phyloP scores from a whole-genome alignment of 805 yeast species.

The Barnettozyma vustinii region DNA sequence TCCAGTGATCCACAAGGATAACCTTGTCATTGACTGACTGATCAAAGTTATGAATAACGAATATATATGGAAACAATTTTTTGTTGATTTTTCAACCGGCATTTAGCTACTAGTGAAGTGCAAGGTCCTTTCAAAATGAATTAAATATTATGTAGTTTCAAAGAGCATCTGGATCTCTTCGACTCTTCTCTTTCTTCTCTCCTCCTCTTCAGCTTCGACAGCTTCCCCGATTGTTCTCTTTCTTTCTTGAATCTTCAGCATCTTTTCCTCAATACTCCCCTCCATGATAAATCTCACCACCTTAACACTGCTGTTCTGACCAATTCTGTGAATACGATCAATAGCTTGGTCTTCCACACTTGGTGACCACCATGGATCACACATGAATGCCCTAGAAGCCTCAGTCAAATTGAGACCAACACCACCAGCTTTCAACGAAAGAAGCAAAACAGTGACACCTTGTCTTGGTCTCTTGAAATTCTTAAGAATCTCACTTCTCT shows the following conservation, averaged over 20 bases:
- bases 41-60: neutral
- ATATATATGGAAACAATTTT: too few species aligned
- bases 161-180: conserved; percentile 70
- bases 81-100: neutral
- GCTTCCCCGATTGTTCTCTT: conserved; percentile 80
- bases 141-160: conserved; percentile 28
- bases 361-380: conserved; percentile 98
- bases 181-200: conserved; percentile 59
- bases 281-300: conserved; percentile 78
- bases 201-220: conserved; percentile 70
- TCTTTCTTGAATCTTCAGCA: conserved; percentile 81
- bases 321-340: conserved; percentile 87
- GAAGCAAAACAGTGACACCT: conserved; percentile 44
- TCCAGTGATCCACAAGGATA: conserved; percentile 5
- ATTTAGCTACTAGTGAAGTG: neutral
- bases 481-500: conserved; percentile 55
- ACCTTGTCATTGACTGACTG: conserved; percentile 5
- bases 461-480: conserved; percentile 41
- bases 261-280: conserved; percentile 79
- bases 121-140: conserved; percentile 9
- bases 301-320: conserved; percentile 68
- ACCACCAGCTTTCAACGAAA: conserved; percentile 90
- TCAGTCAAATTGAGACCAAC: conserved; percentile 85
- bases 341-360: conserved; percentile 89
- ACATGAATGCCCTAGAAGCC: conserved; percentile 79